Conservation (phyloP, 495 filamentous ascomycete species). For the Aspergillus mulundensis region DNA sequence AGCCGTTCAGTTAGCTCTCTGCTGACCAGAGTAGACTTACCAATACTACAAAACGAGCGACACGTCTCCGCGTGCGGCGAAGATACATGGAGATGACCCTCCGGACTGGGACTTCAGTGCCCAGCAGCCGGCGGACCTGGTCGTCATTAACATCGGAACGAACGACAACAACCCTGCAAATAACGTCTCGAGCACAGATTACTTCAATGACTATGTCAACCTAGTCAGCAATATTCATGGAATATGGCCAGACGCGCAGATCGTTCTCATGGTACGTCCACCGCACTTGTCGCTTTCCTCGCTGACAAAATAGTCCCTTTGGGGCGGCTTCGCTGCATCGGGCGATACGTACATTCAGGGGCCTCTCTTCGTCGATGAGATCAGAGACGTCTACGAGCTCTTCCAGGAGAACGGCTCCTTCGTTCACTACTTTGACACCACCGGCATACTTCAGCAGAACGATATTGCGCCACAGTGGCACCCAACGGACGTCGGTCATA, state of each 20-base stretch:
- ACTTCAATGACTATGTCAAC: constrained; percentile 53
- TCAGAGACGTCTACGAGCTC: constrained; percentile 49
- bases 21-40: constrained; percentile 36
- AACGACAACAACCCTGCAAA: constrained; percentile 58
- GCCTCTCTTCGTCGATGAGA: constrained; percentile 51
- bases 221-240: constrained; percentile 57
- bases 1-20: too few species aligned
- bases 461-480: constrained; percentile 62
- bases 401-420: constrained; percentile 45
- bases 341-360: constrained; percentile 53
- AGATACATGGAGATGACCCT: constrained; percentile 50
- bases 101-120: constrained; percentile 58
- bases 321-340: constrained; percentile 51
- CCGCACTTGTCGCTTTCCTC: background rate
- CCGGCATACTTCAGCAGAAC: constrained; percentile 65
- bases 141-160: constrained; percentile 64
- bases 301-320: constrained; percentile 49
- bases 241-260: constrained; percentile 58
- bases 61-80: constrained; percentile 45
- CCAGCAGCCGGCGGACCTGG: constrained; percentile 58
- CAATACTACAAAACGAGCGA: constrained; percentile 67
- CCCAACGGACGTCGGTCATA: constrained; percentile 62
- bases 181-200: constrained; percentile 49
- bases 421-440: constrained; percentile 66
- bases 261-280: constrained; percentile 56